Evolutionary conservation across 768 basidiomycete genomes (phyloP).

Genomic region (Boletus speciosus): DNA sequence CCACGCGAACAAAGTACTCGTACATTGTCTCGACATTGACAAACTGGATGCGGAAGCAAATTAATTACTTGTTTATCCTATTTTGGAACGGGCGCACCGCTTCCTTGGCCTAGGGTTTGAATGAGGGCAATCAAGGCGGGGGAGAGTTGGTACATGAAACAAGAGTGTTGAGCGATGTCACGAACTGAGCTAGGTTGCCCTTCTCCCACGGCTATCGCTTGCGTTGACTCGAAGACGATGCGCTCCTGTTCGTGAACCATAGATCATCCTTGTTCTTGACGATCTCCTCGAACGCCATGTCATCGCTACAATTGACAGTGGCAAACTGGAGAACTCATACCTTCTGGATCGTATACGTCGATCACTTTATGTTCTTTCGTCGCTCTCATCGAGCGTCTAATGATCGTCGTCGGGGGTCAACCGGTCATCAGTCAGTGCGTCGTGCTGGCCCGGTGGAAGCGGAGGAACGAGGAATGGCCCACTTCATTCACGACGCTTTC

Average conservation of each 20-base stretch:
- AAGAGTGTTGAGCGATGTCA: constrained; percentile 1
- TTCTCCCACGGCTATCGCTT: background rate
- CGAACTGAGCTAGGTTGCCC: background rate
- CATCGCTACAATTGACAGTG: background rate
- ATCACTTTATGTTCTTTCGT: background rate
- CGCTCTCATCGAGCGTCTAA: constrained; percentile 1
- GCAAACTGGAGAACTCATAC: background rate
- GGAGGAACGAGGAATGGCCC: background rate
- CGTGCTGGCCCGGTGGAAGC: background rate
- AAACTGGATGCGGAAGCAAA: background rate
- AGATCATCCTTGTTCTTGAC: background rate
- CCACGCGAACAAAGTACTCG: background rate
- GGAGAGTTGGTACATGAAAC: constrained; percentile 17
- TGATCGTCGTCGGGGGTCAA: background rate
- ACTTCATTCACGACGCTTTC: background rate
- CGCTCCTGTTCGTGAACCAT: constrained; percentile 14
- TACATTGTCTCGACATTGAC: background rate
- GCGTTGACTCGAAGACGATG: background rate
- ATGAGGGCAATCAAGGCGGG: constrained; percentile 3
- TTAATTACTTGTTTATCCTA: background rate
- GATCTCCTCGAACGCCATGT: background rate
- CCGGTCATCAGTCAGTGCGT: background rate
- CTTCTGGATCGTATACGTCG: background rate
- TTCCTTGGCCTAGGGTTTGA: background rate
- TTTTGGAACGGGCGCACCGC: background rate